phyloP scores from a whole-genome alignment of 1,284 basidiomycete genomes.

The Ustilago shanxiensis region DNA sequence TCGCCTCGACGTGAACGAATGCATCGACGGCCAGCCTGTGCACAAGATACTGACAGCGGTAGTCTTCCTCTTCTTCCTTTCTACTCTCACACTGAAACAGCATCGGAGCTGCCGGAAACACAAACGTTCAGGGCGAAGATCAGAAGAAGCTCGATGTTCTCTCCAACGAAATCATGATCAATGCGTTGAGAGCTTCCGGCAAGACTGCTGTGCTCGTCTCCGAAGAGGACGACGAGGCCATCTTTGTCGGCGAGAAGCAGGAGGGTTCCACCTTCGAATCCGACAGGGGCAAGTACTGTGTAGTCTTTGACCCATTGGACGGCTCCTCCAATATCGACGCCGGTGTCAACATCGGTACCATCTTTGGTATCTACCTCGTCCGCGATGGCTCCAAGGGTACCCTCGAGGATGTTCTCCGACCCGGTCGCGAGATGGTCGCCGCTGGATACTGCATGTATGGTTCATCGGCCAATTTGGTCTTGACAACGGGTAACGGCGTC shows the following conservation, averaged over 20 bases:
- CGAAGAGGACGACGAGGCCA: slow-evolving; percentile 92
- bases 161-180: slow-evolving; percentile 99
- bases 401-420: slow-evolving; percentile 88
- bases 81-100: slow-evolving; percentile 72
- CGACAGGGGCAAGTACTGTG: slow-evolving; percentile 77
- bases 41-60: slow-evolving; percentile 1
- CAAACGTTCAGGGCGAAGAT: slow-evolving; percentile 97
- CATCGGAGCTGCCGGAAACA: slow-evolving; percentile 93
- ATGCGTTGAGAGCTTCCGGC: slow-evolving; percentile 86
- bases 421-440: slow-evolving; percentile 97
- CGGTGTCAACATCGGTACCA: slow-evolving; percentile 99
- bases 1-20: no score
- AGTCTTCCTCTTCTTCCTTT: neutral
- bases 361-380: slow-evolving; percentile 96
- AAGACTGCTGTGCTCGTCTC: slow-evolving; percentile 97
- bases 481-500: slow-evolving; percentile 94
- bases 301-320: slow-evolving; percentile 98
- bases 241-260: slow-evolving; percentile 79
- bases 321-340: slow-evolving; percentile 99
- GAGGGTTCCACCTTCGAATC: slow-evolving; percentile 68
- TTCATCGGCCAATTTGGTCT: slow-evolving; percentile 95
- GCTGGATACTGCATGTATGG: slow-evolving; percentile 89
- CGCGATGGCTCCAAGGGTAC: slow-evolving; percentile 80
- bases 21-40: neutral
- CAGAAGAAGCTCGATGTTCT: slow-evolving; percentile 99